A percentile compares a stretch with the other conserved stretches of the same genome.
Conservation (phyloP, 2,329 filamentous ascomycete species). For the Alternaria infectoria region DNA sequence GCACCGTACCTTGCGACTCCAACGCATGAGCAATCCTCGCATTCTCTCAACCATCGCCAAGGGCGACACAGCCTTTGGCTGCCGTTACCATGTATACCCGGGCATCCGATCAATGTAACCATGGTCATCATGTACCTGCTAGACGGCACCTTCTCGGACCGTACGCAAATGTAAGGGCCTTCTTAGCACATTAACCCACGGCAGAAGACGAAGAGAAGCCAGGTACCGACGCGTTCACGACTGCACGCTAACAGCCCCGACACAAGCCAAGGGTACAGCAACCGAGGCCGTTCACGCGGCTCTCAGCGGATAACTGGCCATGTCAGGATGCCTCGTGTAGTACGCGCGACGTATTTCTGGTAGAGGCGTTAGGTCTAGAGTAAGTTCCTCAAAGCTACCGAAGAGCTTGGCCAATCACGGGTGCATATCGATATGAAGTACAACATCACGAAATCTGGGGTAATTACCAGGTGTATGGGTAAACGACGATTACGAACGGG, state of each 20-base stretch:
- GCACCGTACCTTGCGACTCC: no score
- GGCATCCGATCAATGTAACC: neutral
- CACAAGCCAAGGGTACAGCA: neutral
- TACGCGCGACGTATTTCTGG: no score
- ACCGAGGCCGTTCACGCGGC: neutral
- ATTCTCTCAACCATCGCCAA: no score
- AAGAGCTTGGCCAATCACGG: conserved; percentile 13
- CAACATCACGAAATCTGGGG: conserved; percentile 13
- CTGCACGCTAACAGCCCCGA: neutral
- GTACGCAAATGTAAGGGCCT: neutral
- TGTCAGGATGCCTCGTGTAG: no score
- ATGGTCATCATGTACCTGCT: neutral
- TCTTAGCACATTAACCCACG: neutral
- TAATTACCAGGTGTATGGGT: conserved; percentile 12
- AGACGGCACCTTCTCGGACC: no score
- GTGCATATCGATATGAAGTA: conserved; percentile 14
- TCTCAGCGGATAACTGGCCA: no score
- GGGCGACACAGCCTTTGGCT: no score
- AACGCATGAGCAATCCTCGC: neutral
- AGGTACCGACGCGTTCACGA: neutral
- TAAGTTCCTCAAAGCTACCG: neutral
- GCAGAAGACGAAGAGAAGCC: neutral
- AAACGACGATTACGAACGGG: neutral
- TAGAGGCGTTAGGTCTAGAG: neutral
- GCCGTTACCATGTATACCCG: no score